Conservation (phyloP, 768 basidiomycete genomes). For the Boletus rubropictus region DNA sequence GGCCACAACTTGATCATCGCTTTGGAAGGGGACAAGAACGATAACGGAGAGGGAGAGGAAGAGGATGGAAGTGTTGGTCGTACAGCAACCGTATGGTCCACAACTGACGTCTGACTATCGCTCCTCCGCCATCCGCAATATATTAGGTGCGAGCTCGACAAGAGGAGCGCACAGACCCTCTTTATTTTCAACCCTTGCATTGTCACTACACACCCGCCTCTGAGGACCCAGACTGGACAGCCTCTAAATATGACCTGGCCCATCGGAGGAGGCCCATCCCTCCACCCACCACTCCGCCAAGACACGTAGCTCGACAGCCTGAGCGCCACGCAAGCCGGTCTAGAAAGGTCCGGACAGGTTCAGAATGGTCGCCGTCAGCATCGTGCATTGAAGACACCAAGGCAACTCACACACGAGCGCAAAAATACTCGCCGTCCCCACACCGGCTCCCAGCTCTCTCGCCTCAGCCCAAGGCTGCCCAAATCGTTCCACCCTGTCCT, state of each 20-base stretch:
- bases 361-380: background rate
- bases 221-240: constrained; percentile 11
- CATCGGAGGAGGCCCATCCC: constrained; percentile 45
- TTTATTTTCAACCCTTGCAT: no score
- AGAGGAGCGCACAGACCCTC: constrained; percentile 11
- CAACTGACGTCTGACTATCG: constrained; percentile 11
- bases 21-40: constrained; percentile 24
- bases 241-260: constrained; percentile 29
- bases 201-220: constrained; percentile 1
- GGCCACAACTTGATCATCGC: constrained; percentile 72
- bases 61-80: constrained; percentile 13
- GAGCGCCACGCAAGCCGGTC: constrained; percentile 55
- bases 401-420: constrained; percentile 45
- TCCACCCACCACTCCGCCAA: constrained; percentile 57
- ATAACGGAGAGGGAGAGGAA: constrained; percentile 17
- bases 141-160: background rate
- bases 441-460: constrained; percentile 57
- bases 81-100: constrained; percentile 1
- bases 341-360: constrained; percentile 22
- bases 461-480: constrained; percentile 35
- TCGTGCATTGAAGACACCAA: background rate
- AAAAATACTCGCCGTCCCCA: constrained; percentile 58
- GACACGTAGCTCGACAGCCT: constrained; percentile 40
- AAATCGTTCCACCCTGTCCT: constrained; percentile 38
- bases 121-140: constrained; percentile 9